Conservation (phyloP, 768 basidiomycete species). For the Fomitopsis serialis region DNA sequence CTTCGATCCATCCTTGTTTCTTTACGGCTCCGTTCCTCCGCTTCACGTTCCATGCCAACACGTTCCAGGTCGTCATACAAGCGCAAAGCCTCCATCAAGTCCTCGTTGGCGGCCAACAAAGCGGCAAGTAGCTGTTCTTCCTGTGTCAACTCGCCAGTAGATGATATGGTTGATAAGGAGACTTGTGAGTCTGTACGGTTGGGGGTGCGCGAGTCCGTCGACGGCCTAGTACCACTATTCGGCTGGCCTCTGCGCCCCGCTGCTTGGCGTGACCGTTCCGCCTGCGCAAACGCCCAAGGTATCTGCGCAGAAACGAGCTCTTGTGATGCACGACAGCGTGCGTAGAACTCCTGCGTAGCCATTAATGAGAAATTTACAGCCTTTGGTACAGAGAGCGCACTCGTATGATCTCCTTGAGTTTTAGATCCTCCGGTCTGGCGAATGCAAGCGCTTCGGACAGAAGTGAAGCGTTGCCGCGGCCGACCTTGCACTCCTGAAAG, state of each 20-base stretch:
- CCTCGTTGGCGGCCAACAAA: conserved; percentile 69
- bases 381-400: conserved; percentile 32
- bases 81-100: conserved; percentile 59
- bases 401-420: conserved; percentile 56
- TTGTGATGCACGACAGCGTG: conserved; percentile 74
- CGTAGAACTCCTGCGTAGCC: conserved; percentile 69
- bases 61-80: conserved; percentile 77
- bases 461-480: conserved; percentile 72
- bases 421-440: conserved; percentile 67
- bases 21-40: conserved; percentile 64
- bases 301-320: conserved; percentile 85
- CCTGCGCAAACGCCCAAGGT: conserved; percentile 83
- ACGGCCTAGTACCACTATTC: conserved; percentile 8
- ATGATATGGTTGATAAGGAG: conserved; percentile 8
- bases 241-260: conserved; percentile 4
- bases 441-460: conserved; percentile 66
- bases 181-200: conserved; percentile 2
- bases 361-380: conserved; percentile 1
- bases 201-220: conserved; percentile 5
- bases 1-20: conserved; percentile 62
- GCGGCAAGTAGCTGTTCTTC: conserved; percentile 75
- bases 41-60: conserved; percentile 53
- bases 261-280: conserved; percentile 56
- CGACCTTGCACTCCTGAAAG: conserved; percentile 82
- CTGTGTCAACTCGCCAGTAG: conserved; percentile 43